Base-by-base conservation (phyloP, 192 early-diverging fungal species). In the Geosiphon pyriformis region DNA sequence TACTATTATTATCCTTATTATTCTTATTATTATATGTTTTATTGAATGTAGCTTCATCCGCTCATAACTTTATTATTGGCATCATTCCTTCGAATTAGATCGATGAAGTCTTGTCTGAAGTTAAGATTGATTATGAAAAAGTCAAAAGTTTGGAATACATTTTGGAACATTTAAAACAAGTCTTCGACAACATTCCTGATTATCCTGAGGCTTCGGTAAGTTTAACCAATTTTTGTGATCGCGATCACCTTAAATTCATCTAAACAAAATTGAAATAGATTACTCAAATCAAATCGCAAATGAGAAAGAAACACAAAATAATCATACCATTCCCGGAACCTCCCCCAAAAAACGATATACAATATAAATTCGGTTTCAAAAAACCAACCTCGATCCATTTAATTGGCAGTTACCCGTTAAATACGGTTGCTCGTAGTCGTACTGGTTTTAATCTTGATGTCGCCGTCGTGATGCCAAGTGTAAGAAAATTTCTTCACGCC, bases 381-480 rank as follows among this genome's bases (percentile, higher is more conserved):
- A 80, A 85, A 26, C 94, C 94, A 0, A 74, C 74, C 0, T 85
- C 83, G 15, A 83, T 96, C 22, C 84, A 90, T 68, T 70, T 98
- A 18, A 88, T 93, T 3, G 96, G 96, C 20, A 91, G 91, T 69
- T 98, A 89, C 65, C 80, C 92, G 17, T 73, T 98, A 54, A 89
- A 92, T 64, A 85, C 86, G 61, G 79, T 87, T 0, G 71, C 83
- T 15, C 89, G 83, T 60, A 59, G 70, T 15, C 78, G 77, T 3
- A 48, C 71, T 32, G 82, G 82, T 2, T 86, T 86, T 69, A 95
- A 91, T 68, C 88, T 97, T 0, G 96, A 98, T 73, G 73, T 98
- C 30, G 87, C 88, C 15, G 89, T 95, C 20, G 86, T 94, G 59
- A 96, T 98, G 94, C 96, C 96, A 0, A 60, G 35, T 23, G 81